Percentiles rank a stretch among this genome's conserved stretches.
Conservation (phyloP, 352 stramenopile species). For the Globisporangium irregulare region DNA sequence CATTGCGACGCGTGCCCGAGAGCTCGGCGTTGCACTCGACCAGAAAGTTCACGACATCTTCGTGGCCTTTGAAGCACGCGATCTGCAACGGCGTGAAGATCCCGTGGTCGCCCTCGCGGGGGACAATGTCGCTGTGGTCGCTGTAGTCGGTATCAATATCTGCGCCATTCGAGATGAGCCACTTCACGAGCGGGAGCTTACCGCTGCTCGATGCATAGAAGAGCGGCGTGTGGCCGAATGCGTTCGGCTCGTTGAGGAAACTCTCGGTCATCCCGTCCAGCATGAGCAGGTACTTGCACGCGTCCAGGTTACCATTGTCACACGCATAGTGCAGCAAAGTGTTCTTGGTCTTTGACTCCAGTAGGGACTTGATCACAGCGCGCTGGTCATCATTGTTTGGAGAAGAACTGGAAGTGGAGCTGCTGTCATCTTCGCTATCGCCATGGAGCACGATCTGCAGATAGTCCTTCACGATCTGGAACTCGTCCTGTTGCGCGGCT, state of each 20-base stretch:
- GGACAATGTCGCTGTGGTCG: conserved; percentile 40
- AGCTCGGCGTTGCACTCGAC: conserved; percentile 83
- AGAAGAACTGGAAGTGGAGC: neutral
- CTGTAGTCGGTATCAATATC: conserved; percentile 85
- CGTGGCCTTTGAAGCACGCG: conserved; percentile 69
- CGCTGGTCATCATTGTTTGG: conserved; percentile 9
- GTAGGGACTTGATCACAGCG: conserved; percentile 30
- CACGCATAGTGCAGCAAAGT: conserved; percentile 79
- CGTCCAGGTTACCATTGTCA: conserved; percentile 79
- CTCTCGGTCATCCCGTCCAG: conserved; percentile 46
- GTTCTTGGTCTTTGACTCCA: conserved; percentile 69
- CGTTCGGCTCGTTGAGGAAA: conserved; percentile 75
- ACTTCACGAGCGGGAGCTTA: conserved; percentile 74
- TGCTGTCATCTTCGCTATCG: conserved; percentile 11
- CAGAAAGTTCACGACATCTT: conserved; percentile 68
- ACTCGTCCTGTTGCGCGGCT: conserved; percentile 64
- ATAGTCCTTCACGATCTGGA: conserved; percentile 53
- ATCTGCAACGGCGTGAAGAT: conserved; percentile 84
- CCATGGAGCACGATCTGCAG: conserved; percentile 51
- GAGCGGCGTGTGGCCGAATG: conserved; percentile 71
- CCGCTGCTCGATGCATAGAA: conserved; percentile 79
- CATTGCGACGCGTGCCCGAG: conserved; percentile 56
- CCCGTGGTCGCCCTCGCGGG: conserved; percentile 52
- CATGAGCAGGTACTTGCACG: conserved; percentile 82
- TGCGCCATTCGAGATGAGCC: conserved; percentile 79